Base-by-base conservation (phyloP, 208 protist genomes). In the Acanthamoeba triangularis region DNA sequence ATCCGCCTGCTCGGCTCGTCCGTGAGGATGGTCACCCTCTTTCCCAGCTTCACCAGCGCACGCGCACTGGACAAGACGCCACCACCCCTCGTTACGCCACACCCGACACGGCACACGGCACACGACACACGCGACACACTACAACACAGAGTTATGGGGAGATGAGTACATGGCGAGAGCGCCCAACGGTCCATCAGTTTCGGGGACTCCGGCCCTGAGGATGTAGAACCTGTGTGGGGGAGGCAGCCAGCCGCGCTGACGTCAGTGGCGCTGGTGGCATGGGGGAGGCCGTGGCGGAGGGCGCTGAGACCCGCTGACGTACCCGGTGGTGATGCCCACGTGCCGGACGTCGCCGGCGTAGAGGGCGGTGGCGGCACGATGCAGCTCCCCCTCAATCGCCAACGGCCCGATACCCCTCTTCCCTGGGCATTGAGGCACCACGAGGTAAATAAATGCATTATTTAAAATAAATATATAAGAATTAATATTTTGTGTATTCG, bases 111-210 rank as follows among this genome's bases (percentile, higher is more conserved):
- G 33, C 28, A 65, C 6, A 65, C 13, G 23, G 54, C 69, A 90
- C 18, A 25, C 82, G n/a, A 52, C n/a, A 69, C 18, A 49, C 18
- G 67, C n/a, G n/a, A 25, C 20, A 41, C 6, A n/a, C 35, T 37
- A 3, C 7, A 4, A 59, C n/a, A 30, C 18, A 69, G 47, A 16
- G 28, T 44, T 23, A 41, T 1, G 65, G 67, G 8, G 13, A 56
- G 33, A 65, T 3, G 47, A 7, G 41, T 23, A 94, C 90, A 95
- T 82, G 23, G 92, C 92, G 25, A 87, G 54, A 33, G 92, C 74
- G 2, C 92, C 92, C 23, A 95, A 20, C 33, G 92, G 92, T 0
- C 92, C 92, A 30, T 95, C 92, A 11, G 67, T 95, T 37, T 95
- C 92, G 20, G 72, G 72, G 6, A 20, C 76, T 23, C 61, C 37